Conservation (phyloP, 2,329 filamentous ascomycete species). For the Monilinia laxa region DNA sequence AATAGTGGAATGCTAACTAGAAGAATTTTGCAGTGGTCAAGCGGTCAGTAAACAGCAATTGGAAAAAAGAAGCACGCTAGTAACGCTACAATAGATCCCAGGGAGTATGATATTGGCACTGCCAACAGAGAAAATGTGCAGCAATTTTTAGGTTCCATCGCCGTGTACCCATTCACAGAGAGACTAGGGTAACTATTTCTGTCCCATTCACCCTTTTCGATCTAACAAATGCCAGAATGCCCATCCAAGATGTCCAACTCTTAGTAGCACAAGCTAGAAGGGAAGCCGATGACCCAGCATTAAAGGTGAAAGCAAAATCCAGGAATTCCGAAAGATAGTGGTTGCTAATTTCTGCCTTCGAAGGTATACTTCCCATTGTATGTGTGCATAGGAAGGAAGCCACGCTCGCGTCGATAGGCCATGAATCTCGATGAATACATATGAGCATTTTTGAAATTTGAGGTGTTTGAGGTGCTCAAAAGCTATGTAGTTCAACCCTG, state of each 20-base stretch:
- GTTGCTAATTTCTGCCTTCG: constrained; percentile 19
- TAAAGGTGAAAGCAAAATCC: constrained; percentile 50
- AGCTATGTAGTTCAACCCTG: neutral
- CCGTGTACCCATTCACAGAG: constrained; percentile 54
- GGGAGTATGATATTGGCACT: constrained; percentile 53
- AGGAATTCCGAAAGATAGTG: neutral
- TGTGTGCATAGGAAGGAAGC: constrained; percentile 62
- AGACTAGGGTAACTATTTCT: constrained; percentile 30
- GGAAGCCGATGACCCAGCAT: constrained; percentile 53
- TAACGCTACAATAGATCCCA: constrained; percentile 44
- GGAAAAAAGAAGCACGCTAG: neutral
- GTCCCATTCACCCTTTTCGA: constrained; percentile 15
- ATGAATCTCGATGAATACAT: neutral
- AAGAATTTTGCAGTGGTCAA: constrained; percentile 52
- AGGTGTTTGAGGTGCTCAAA: neutral
- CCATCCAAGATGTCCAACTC: constrained; percentile 56
- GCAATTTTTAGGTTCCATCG: constrained; percentile 54
- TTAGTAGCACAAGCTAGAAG: constrained; percentile 55
- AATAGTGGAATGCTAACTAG: neutral
- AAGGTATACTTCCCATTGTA: constrained; percentile 64
- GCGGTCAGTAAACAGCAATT: constrained; percentile 49
- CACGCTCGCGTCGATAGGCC: constrained; percentile 38
- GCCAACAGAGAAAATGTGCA: constrained; percentile 56
- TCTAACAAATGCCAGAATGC: constrained; percentile 48
- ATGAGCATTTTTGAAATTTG: neutral